A percentile compares a stretch with the other conserved stretches of the same genome.
Conservation (phyloP, 768 basidiomycete genomes). For the Aureoboletus auriporus region DNA sequence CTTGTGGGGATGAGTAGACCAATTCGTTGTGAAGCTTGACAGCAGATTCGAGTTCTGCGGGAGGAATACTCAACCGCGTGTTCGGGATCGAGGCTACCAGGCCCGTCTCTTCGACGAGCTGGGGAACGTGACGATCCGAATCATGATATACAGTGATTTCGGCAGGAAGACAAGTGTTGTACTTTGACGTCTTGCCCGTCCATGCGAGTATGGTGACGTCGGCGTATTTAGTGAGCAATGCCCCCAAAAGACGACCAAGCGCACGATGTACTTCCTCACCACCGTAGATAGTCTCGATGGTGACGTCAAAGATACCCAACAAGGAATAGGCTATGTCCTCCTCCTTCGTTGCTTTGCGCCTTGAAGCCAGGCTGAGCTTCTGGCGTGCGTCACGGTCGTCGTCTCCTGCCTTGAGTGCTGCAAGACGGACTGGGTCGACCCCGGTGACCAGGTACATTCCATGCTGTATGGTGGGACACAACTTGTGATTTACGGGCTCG, state of each 20-base stretch:
- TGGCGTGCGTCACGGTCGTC: conserved; percentile 1
- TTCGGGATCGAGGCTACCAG: not conserved
- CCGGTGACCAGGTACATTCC: conserved; percentile 15
- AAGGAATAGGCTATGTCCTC: conserved; percentile 26
- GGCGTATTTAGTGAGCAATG: conserved; percentile 10
- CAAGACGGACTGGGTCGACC: conserved; percentile 2
- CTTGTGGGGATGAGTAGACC: conserved; percentile 1
- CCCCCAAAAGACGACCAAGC: conserved; percentile 16
- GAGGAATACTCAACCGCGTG: not conserved
- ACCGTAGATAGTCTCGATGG: conserved; percentile 18
- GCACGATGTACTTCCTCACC: conserved; percentile 17
- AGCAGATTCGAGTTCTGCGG: not conserved
- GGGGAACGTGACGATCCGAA: conserved; percentile 1
- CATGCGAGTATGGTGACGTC: conserved; percentile 16
- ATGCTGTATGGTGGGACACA: not conserved
- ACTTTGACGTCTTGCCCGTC: conserved; percentile 14
- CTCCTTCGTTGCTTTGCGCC: conserved; percentile 10
- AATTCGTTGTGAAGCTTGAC: conserved; percentile 6
- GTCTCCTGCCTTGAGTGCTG: conserved; percentile 7
- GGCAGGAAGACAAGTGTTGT: conserved; percentile 19
- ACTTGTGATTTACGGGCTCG: conserved; percentile 12
- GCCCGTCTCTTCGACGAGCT: not conserved
- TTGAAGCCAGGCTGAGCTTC: conserved; percentile 21
- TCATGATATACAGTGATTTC: conserved; percentile 13
- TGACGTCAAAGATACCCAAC: conserved; percentile 19